Evolutionary conservation across 2,329 filamentous ascomycete species (phyloP), one percentile per base, ranked within the genome.

Genomic region (Cordyceps sp.): DNA sequence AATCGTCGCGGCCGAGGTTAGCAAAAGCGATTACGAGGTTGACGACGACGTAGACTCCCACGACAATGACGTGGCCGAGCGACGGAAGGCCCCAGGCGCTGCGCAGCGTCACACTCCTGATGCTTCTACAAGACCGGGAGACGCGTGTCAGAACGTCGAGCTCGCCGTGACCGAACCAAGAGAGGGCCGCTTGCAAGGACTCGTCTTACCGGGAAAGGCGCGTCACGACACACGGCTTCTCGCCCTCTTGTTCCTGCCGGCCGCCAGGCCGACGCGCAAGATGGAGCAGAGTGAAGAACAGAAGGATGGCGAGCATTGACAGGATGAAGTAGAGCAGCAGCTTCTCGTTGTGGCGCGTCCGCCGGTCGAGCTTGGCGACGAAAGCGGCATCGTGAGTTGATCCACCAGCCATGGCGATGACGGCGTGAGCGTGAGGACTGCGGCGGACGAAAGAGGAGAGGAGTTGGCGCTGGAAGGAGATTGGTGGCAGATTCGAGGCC

Each of bases 11-110:
- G 33, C 57, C 44, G n/a, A 53, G 36, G 33, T 53, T 47, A 8
- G 44, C 45, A 27, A 61, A 53, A 6, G 44, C 41, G 14, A 50
- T 36, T 13, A 48, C 35, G 13, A 55, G 12, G 30, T 60, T 60
- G 29, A 57, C 42, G 5, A 38, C 40, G 6, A 54, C 10, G 22
- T 55, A 61, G 5, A 41, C 21, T 9, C 39, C 24, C 20, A 52
- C 39, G 8, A 54, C 27, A 8, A 43, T 29, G 0, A 44, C 42
- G 34, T 60, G 55, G 6, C 51, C 57, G 4, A 42, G 35, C 4
- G 54, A 53, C 3, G 51, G 54, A 1, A 52, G 32, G 1, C 39
- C 37, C 1, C 39, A 41, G 3, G 45, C 38, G 21, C 44, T 48
- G 5, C 40, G 44, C 14, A 54, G 40, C 18, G 42, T 35, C 6